A percentile compares a stretch with the other conserved stretches of the same genome.
phyloP scores from a whole-genome alignment of 2,329 filamentous ascomycete genomes.

The Cladosporium sp. region DNA sequence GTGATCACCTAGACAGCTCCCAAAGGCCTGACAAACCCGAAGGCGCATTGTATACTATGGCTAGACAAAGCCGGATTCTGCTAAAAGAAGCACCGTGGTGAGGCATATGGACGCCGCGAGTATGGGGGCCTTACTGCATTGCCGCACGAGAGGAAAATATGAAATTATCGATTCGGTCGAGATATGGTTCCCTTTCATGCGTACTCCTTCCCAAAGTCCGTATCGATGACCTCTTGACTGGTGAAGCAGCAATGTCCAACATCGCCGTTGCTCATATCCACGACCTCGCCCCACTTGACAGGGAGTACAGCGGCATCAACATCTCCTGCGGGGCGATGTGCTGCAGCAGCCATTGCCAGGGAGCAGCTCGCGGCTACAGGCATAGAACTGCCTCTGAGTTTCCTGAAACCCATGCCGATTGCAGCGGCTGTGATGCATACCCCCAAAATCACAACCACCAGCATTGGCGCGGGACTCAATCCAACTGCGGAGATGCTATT shows the following conservation, averaged over 20 bases:
- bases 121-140: no score
- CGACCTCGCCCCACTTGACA: slow-evolving; percentile 19
- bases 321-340: slow-evolving; percentile 16
- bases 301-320: slow-evolving; percentile 17
- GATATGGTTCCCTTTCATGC: no score
- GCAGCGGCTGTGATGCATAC: neutral
- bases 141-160: no score
- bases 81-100: no score
- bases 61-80: no score
- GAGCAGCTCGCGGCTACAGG: slow-evolving; percentile 19
- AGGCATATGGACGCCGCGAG: no score
- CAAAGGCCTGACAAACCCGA: no score
- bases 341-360: slow-evolving; percentile 18
- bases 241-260: slow-evolving; percentile 19
- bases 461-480: neutral
- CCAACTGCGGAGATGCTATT: neutral
- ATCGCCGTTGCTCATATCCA: slow-evolving; percentile 10
- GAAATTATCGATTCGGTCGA: no score
- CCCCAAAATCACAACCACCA: neutral
- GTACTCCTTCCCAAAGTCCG: neutral
- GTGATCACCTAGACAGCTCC: no score
- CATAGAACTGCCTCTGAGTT: slow-evolving; percentile 14
- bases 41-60: no score
- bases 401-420: slow-evolving; percentile 12
- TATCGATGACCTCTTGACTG: slow-evolving; percentile 3